These are phyloP conservation scores for Bacidia rubella DNA, from an alignment of 495 filamentous ascomycete genomes.

Conservation along the genomic window DNA sequence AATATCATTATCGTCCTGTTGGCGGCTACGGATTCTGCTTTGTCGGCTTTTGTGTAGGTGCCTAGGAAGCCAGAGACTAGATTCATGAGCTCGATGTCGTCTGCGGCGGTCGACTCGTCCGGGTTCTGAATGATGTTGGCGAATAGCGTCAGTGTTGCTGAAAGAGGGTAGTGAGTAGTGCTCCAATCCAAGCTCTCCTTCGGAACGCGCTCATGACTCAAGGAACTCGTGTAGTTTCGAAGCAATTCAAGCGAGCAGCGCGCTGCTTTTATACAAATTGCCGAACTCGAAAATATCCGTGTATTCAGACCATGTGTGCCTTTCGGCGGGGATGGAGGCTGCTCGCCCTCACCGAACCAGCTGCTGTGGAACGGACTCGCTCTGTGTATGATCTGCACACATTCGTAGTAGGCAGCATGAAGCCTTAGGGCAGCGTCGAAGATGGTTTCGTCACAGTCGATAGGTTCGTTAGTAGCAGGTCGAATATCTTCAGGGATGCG, in stretches of 20 bases:
- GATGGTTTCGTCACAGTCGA: neutral
- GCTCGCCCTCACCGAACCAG: neutral
- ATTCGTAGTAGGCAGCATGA: neutral
- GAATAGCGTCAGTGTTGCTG: neutral
- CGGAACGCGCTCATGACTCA: neutral
- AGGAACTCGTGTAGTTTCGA: neutral
- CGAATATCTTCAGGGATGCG: neutral
- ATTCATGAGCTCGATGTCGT: neutral
- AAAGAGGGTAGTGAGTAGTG: neutral
- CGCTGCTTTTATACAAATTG: neutral
- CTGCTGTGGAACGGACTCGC: neutral
- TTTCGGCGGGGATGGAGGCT: neutral
- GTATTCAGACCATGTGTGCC: neutral
- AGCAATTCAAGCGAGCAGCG: neutral
- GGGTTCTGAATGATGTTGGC: neutral
- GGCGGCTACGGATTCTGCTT: neutral
- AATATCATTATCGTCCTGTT: neutral
- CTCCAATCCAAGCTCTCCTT: neutral
- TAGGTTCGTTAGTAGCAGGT: neutral
- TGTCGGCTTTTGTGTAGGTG: neutral
- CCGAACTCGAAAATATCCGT: neutral
- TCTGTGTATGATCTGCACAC: neutral
- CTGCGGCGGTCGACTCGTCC: neutral
- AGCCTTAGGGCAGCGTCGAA: neutral
- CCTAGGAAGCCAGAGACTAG: neutral